Percentiles rank a stretch among this genome's conserved stretches.
Conservation (phyloP, 2,329 filamentous ascomycete species). For the Sordariomycetes sp. region DNA sequence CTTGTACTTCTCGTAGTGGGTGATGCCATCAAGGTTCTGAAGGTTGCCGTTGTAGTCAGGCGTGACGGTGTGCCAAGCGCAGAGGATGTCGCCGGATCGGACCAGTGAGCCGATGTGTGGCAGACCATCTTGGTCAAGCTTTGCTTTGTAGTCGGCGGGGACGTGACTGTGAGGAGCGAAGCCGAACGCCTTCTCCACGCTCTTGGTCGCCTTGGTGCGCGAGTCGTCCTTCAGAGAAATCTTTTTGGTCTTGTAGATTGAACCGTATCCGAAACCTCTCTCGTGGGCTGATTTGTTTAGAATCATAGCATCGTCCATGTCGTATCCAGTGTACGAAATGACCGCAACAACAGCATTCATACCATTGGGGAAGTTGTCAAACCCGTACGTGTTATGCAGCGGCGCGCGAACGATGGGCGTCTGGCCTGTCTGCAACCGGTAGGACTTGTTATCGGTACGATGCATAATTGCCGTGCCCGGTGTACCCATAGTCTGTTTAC, state of each 20-base stretch:
- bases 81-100: constrained; percentile 73
- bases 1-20: constrained; percentile 90
- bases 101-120: constrained; percentile 73
- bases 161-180: constrained; percentile 73
- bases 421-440: constrained; percentile 89
- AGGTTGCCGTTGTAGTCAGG: constrained; percentile 70
- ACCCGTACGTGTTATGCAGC: constrained; percentile 88
- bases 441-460: constrained; percentile 95
- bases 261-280: constrained; percentile 88
- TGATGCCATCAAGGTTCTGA: constrained; percentile 77
- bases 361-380: constrained; percentile 97
- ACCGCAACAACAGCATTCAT: constrained; percentile 94
- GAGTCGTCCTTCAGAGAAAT: constrained; percentile 76
- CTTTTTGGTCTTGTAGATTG: constrained; percentile 96
- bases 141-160: constrained; percentile 59
- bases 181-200: constrained; percentile 76
- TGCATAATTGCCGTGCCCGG: constrained; percentile 76
- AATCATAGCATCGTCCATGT: constrained; percentile 99
- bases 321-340: constrained; percentile 97
- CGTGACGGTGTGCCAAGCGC: constrained; percentile 82
- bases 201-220: constrained; percentile 55
- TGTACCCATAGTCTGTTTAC: constrained; percentile 98
- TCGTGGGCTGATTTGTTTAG: constrained; percentile 96
- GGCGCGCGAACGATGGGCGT: constrained; percentile 88
- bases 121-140: constrained; percentile 80